Evolutionary conservation across 2,329 filamentous ascomycete species (phyloP), one percentile per base, ranked within the genome.

Genomic region (Curvularia sp.): DNA sequence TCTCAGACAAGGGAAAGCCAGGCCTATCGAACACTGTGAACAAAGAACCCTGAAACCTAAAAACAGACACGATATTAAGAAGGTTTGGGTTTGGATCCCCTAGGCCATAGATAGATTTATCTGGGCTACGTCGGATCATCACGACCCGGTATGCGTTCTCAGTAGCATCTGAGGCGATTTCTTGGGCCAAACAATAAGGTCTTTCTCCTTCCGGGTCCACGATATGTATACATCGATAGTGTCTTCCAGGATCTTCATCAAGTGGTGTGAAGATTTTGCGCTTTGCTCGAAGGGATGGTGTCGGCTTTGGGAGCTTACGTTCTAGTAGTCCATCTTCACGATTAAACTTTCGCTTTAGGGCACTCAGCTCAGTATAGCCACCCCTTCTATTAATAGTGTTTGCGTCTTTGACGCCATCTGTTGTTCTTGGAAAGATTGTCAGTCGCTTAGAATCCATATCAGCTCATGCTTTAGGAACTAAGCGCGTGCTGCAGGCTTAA

Each of bases 51-150:
- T 58, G 3, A 48, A 54, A 56, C 22, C n/a, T 5, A 22, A 66
- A 66, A 5, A 61, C 50, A 49, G 43, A 44, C 6, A 62, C 1
- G 4, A 66, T 61, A 46, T 66, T 64, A 5, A 66, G 59, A 42
- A 66, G 20, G 55, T 66, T 61, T 6, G 28, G 43, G 24, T 63
- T 46, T 0, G 12, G 55, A 18, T 55, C 49, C 10, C 39, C 53
- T 35, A 64, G 15, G 5, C 57, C 26, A 57, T 57, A 6, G 28
- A 64, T 33, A 1, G 49, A 22, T 46, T 56, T 57, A 1, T 60
- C 50, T 28, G 10, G 3, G 22, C 50, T 61, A 54, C 39, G 48
- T 52, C 30, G 20, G 6, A 63, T 65, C 28, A 61, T 61, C 8
- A 63, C 28, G 9, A 61, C 49, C 8, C 26, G n/a, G 46, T 63